Base-by-base conservation (phyloP, 192 early-diverging fungal species). In the Lunasporangiospora selenospora region DNA sequence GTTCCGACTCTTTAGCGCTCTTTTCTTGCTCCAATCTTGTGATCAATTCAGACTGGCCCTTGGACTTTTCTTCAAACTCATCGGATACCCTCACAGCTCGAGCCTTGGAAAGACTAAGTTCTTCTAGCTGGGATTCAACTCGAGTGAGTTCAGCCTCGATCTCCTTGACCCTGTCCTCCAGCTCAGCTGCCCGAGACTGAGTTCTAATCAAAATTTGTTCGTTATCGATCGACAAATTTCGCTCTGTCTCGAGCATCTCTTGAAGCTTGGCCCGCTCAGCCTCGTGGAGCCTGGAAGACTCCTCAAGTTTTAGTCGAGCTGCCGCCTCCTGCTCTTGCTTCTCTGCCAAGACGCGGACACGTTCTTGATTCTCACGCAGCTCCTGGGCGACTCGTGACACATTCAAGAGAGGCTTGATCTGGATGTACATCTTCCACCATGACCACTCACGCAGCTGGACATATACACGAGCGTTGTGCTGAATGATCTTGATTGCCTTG, bases 341-440 rank as follows among this genome's bases (percentile, higher is more conserved):
- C 53, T 89, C 80, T 58, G 93, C 89, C 47, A 92, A 83, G 63
- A 93, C 90, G 12, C 83, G 80, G 15, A 89, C 86, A 12, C 81
- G 66, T 58, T 89, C 81, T 53, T 94, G 90, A 23, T 86, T 86
- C 47, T 88, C 82, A 39, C 86, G 83, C 38, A 95, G 65, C 64
- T 95, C 92, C 62, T 93, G 91, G 44, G 94, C 93, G 11, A 85
- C 81, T 3, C 90, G 86, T 19, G 91, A 91, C 11, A 94, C 90
- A 33, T 88, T 89, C 37, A 95, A 79, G 49, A 95, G 79, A 12
- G 95, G 95, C 76, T 94, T 96, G 66, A 95, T 90, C 26, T 93
- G 93, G 57, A 88, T 85, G 78, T 95, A 99, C 37, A 98, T 89
- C 57, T 89, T 90, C 94, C 95, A 96, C 96, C 96, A 99, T 19